Evolutionary conservation across 2,329 filamentous ascomycete genomes (phyloP), one percentile per base, ranked within the genome.

Genomic region (Xylaria sp.): DNA sequence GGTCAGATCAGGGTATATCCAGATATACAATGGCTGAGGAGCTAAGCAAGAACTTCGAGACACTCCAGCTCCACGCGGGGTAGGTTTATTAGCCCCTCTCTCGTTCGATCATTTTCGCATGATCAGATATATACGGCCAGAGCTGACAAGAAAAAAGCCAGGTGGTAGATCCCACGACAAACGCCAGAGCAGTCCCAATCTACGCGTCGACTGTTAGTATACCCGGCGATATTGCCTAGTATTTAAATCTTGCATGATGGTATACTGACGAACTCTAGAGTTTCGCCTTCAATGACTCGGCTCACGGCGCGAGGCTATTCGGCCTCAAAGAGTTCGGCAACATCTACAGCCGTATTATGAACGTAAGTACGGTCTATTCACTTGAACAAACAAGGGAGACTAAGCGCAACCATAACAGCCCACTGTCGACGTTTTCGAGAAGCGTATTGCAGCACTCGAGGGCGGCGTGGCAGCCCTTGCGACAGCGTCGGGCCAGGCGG

Each of bases 261-360:
- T 23, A 23, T 23, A 54, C 17, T 73, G 62, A 75, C 60, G 51
- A 42, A 31, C 33, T 28, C 20, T 73, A 94, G 92, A 97, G 93
- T 77, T 99, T 86, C 82, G 89, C 89, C 62, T 99, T 99, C 88
- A 92, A 98, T 88, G 93, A 98, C 84, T 97, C 93, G 60, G 95
- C 94, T 59, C 96, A 98, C 78, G 96, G 93, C 70, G 96, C 96
- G 65, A 90, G 94, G 80, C 90, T 99, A 49, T 99, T 99, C 79
- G 93, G 93, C 79, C 92, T 99, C 81, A 97, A 98, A 84, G 94
- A 98, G 83, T 92, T 93, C 77, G 96, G 94, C 82, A 98, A 98
- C 83, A 97, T 98, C 81, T 99, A 99, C 87, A 96, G 91, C 80
- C 93, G 96, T 72, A 94, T 99, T 76, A 93, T 93, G 92, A 97